Evolutionary conservation across 495 filamentous ascomycete species (phyloP).

Genomic region (Penicillium cataractarum): DNA sequence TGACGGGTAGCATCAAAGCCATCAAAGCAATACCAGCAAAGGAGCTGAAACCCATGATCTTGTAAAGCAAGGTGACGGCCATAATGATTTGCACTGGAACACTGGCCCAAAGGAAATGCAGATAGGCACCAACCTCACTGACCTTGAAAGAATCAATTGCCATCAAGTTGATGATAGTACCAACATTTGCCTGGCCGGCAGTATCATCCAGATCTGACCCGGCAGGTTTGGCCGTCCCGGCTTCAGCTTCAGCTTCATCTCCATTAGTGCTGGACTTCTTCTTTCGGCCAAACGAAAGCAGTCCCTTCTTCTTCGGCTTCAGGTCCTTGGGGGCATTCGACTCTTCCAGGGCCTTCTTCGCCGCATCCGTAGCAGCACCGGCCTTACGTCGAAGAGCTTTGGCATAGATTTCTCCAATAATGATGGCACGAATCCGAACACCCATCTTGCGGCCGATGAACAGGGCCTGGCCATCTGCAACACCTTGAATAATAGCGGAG

Average conservation of each 20-base stretch:
- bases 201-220: slow-evolving; percentile 44
- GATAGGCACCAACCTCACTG: slow-evolving; percentile 86
- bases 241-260: slow-evolving; percentile 37
- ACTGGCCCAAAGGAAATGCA: slow-evolving; percentile 87
- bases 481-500: slow-evolving; percentile 74
- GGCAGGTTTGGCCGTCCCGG: slow-evolving; percentile 33
- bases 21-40: slow-evolving; percentile 94
- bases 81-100: slow-evolving; percentile 83
- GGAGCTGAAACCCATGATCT: slow-evolving; percentile 87
- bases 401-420: slow-evolving; percentile 96
- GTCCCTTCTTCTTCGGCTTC: slow-evolving; percentile 52
- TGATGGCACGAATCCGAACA: slow-evolving; percentile 88
- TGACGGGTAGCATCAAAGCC: slow-evolving; percentile 84
- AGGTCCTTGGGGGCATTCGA: slow-evolving; percentile 23
- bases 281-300: slow-evolving; percentile 60
- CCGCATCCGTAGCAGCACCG: slow-evolving; percentile 65
- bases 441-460: slow-evolving; percentile 94
- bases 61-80: slow-evolving; percentile 76
- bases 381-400: slow-evolving; percentile 95
- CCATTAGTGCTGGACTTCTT: slow-evolving; percentile 45
- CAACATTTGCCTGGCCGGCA: slow-evolving; percentile 82
- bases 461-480: slow-evolving; percentile 84
- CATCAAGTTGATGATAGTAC: slow-evolving; percentile 99
- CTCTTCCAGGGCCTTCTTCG: slow-evolving; percentile 48
- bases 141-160: slow-evolving; percentile 99